These are phyloP conservation scores for Mycosphaerella sp. DNA, from an alignment of 2,329 filamentous ascomycete genomes.

Conservation along the genomic window DNA sequence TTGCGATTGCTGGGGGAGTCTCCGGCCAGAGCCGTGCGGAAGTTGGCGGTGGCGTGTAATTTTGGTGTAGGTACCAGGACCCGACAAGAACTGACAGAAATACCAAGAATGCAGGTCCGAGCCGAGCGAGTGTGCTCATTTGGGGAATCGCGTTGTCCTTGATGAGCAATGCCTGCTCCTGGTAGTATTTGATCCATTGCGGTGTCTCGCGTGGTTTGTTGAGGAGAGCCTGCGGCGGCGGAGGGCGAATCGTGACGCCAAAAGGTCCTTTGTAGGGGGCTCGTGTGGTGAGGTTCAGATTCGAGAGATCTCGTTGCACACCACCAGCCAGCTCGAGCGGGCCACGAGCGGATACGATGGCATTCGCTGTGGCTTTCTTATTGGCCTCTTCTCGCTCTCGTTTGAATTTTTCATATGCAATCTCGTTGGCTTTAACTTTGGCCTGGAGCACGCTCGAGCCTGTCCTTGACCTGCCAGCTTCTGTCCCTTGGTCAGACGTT, in stretches of 20 bases:
- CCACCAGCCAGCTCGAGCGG: constrained; percentile 31
- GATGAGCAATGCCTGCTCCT: constrained; percentile 33
- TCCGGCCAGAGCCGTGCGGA: constrained; percentile 54
- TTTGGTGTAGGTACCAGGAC: constrained; percentile 42
- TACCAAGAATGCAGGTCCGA: constrained; percentile 42
- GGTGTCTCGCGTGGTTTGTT: constrained; percentile 28
- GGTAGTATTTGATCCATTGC: constrained; percentile 36
- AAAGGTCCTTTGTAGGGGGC: constrained; percentile 11
- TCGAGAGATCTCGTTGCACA: constrained; percentile 24
- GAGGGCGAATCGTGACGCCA: constrained; percentile 23
- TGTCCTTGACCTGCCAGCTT: constrained; percentile 25
- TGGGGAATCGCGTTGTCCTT: constrained; percentile 31
- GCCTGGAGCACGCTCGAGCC: constrained; percentile 28
- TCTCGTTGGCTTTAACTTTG: constrained; percentile 29
- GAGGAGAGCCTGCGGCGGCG: constrained; percentile 26
- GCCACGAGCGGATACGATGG: constrained; percentile 23
- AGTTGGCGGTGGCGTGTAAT: constrained; percentile 45
- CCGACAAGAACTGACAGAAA: constrained; percentile 36
- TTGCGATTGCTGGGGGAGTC: constrained; percentile 57
- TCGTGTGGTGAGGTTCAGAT: constrained; percentile 1
- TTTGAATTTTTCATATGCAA: constrained; percentile 25
- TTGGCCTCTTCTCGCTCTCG: constrained; percentile 22
- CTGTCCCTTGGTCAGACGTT: constrained; percentile 25
- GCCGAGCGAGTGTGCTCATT: constrained; percentile 35
- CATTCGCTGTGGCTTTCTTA: constrained; percentile 20